Conservation (phyloP, 257 asterid genomes). For the Anisodus tanguticus region DNA sequence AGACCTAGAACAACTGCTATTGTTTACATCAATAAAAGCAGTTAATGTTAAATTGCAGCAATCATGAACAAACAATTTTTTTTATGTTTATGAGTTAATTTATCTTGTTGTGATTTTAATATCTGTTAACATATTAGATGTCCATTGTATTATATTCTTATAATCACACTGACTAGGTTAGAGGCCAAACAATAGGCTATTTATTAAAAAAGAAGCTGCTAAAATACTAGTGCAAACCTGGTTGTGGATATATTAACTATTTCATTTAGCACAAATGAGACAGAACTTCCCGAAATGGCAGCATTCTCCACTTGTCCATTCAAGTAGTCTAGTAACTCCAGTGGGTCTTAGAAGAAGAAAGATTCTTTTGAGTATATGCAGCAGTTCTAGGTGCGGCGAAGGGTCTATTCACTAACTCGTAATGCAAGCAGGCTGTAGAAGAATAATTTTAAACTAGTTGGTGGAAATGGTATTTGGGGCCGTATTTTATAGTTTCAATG, state of each 20-base stretch:
- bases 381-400: background rate
- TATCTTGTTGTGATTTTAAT: background rate
- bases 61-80: background rate
- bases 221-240: background rate
- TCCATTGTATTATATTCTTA: background rate
- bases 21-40: background rate
- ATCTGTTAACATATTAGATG: background rate
- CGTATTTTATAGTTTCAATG: no score
- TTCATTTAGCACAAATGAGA: conserved; percentile 1
- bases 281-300: background rate
- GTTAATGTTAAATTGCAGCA: background rate
- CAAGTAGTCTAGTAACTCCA: background rate
- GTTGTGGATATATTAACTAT: background rate
- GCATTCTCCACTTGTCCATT: background rate
- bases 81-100: background rate
- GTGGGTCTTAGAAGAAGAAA: conserved; percentile 4
- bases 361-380: background rate
- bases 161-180: background rate
- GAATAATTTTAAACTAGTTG: background rate
- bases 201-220: background rate
- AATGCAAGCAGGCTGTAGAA: background rate
- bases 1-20: background rate
- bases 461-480: conserved; percentile 8
- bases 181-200: background rate
- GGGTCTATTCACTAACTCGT: conserved; percentile 19